Conservation (phyloP, 2,329 filamentous ascomycete genomes). For the Apiospora sp. region DNA sequence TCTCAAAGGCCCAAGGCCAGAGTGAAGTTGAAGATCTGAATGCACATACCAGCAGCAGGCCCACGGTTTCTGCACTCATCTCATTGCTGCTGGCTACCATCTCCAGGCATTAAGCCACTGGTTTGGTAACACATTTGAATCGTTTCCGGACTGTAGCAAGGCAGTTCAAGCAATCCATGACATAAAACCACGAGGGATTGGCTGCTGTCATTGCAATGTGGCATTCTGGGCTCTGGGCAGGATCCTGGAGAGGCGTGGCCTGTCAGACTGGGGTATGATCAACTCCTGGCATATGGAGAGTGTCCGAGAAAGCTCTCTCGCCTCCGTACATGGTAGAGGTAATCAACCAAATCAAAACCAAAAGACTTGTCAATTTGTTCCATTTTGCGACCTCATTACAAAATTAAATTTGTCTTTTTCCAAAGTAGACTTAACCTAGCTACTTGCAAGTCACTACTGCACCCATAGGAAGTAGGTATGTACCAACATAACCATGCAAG, state of each 20-base stretch:
- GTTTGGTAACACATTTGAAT: slow-evolving; percentile 5
- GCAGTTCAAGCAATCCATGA: slow-evolving; percentile 13
- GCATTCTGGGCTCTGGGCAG: neutral
- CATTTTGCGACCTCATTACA: neutral
- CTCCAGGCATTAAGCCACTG: neutral
- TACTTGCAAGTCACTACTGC: neutral
- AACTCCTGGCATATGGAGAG: slow-evolving; percentile 6
- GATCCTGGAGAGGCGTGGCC: neutral
- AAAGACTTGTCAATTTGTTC: neutral
- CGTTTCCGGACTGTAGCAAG: neutral
- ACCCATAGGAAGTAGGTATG: neutral
- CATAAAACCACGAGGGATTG: neutral
- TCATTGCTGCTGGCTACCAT: neutral
- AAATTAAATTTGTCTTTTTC: neutral
- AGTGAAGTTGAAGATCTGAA: neutral
- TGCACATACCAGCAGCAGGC: neutral
- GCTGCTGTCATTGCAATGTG: slow-evolving; percentile 2
- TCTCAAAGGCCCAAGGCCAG: neutral
- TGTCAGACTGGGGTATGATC: neutral
- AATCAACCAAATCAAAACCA: too few species aligned
- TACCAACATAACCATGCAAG: neutral
- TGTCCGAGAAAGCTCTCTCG: neutral
- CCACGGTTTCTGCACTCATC: neutral
- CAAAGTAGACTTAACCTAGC: neutral
- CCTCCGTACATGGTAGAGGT: neutral